These are phyloP conservation scores for Clausena lansium DNA, from an alignment of 345 rosid species.

Conservation along the genomic window DNA sequence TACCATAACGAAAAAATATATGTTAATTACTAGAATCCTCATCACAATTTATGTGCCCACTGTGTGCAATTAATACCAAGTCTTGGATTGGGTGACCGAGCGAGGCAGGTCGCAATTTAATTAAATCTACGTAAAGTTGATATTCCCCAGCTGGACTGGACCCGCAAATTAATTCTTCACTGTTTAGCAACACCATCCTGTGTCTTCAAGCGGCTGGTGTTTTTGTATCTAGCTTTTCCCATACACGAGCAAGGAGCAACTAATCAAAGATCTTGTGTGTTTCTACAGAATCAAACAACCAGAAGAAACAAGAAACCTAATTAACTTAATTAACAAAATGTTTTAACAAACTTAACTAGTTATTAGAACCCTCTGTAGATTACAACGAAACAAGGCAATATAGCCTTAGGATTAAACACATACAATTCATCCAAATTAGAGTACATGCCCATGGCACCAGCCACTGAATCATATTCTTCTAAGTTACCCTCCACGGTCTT, in stretches of 20 bases:
- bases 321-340: background rate
- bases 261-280: background rate
- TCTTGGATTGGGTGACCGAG: conserved; percentile 8
- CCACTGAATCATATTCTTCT: conserved; percentile 66
- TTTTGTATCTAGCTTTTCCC: background rate
- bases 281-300: background rate
- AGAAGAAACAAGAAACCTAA: background rate
- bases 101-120: background rate
- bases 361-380: conserved; percentile 51
- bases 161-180: conserved; percentile 16
- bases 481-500: conserved; percentile 36
- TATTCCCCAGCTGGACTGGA: background rate
- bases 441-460: conserved; percentile 49
- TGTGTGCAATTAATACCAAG: conserved; percentile 33
- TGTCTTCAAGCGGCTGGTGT: background rate
- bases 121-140: background rate
- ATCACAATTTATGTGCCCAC: conserved; percentile 14
- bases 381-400: conserved; percentile 83
- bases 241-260: background rate
- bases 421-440: conserved; percentile 64
- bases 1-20: background rate
- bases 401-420: conserved; percentile 64
- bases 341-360: background rate
- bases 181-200: background rate
- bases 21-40: background rate